Base-by-base conservation (phyloP, 805 yeast species). In the Saccharomycodes ludwigii region DNA sequence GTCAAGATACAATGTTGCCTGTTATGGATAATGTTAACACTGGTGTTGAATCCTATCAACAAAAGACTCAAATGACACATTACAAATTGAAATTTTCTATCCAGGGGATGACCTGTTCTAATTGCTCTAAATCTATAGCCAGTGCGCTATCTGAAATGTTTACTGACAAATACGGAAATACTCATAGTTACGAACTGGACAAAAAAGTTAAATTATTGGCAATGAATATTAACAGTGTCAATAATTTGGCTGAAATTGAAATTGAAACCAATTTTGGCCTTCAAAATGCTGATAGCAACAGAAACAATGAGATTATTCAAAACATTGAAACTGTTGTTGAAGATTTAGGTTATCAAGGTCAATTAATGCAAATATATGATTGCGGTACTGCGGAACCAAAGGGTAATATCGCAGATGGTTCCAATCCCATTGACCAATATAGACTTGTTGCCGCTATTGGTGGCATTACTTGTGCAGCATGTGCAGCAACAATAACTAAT, bases 401-500 rank as follows among this genome's bases (percentile, higher is more conserved):
- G 34, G 67, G 59, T 41, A 66, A 65, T 41, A 68, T 76, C 6
- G 57, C 63, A 8, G n/a, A n/a, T n/a, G n/a, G n/a, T n/a, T n/a
- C n/a, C n/a, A n/a, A n/a, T n/a, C n/a, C n/a, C n/a, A n/a, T n/a
- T n/a, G n/a, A 18, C 6, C 19, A 21, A 7, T 34, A 30, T 22
- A 24, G 13, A 11, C 15, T 34, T 5, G 20, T 20, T 13, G 84
- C 83, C 1, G 54, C 72, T 0, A 71, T 80, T 27, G 80, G 77
- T 8, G 88, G 86, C 3, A 77, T 79, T 50, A 72, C 84, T 0
- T 80, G 88, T 54, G 73, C 80, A 6, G 71, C 83, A 0, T 76
- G 91, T 51, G 72, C 72, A 1, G 63, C 63, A 24, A 59, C 86
- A 0, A 68, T 81, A 8, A 54, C 60, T 7, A 52, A 61, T 6